Evolutionary conservation across 1,284 basidiomycete species (phyloP).

Genomic region (Cystobasidium pallidum): DNA sequence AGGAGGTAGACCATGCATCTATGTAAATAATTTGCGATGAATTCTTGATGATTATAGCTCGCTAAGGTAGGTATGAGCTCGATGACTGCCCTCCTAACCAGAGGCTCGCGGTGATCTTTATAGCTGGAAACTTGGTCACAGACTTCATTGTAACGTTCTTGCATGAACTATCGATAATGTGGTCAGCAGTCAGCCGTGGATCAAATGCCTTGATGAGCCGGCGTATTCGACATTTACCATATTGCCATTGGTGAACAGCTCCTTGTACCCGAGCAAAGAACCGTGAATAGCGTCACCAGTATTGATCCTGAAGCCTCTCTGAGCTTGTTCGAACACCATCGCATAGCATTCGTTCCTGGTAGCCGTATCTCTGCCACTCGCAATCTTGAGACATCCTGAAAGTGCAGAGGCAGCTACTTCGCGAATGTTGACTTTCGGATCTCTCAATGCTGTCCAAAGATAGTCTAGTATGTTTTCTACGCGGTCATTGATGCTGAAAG

Average conservation of each 20-base stretch:
- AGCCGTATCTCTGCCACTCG: conserved; percentile 55
- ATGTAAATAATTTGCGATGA: conserved; percentile 84
- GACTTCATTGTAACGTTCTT: conserved; percentile 81
- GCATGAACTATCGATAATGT: conserved; percentile 30
- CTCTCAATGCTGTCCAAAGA: conserved; percentile 83
- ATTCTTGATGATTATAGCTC: conserved; percentile 89
- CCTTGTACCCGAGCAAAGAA: conserved; percentile 86
- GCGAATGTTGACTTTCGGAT: conserved; percentile 66
- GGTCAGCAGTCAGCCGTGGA: neutral
- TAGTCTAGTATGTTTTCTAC: conserved; percentile 85
- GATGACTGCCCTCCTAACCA: conserved; percentile 90
- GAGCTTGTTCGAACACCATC: conserved; percentile 85
- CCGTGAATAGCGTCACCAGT: conserved; percentile 85
- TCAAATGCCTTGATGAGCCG: neutral
- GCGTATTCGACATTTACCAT: conserved; percentile 65
- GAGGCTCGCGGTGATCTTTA: conserved; percentile 80
- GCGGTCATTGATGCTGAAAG: conserved; percentile 80
- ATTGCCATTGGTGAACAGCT: conserved; percentile 87
- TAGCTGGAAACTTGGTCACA: conserved; percentile 90
- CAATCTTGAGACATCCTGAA: conserved; percentile 71
- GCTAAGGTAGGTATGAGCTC: conserved; percentile 90
- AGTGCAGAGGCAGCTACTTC: conserved; percentile 89
- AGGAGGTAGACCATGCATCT: conserved; percentile 89
- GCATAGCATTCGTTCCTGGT: conserved; percentile 62
- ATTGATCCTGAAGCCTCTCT: conserved; percentile 77